These are phyloP conservation scores for Pseudophaeomoniella oleicola DNA, from an alignment of 2,329 filamentous ascomycete genomes.

Conservation along the genomic window DNA sequence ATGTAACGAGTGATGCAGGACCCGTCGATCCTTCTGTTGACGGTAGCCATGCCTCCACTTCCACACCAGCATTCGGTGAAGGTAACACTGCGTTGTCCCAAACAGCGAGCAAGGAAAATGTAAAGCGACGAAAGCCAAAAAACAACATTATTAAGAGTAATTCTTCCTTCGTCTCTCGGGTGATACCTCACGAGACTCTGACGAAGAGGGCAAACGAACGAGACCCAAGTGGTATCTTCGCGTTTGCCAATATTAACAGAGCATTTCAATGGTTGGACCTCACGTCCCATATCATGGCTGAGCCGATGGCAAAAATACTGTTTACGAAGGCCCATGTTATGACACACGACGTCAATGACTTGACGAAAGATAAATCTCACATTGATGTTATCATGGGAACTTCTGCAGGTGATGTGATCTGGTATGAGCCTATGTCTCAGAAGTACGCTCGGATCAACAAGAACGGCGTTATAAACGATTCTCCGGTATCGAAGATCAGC, in stretches of 20 bases:
- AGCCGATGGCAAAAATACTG: conserved; percentile 87
- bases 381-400: conserved; percentile 92
- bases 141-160: conserved; percentile 98
- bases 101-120: conserved; percentile 46
- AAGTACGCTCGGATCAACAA: conserved; percentile 94
- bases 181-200: conserved; percentile 75
- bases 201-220: conserved; percentile 69
- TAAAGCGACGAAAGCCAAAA: conserved; percentile 83
- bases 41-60: conserved; percentile 19
- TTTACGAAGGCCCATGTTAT: conserved; percentile 94
- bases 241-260: conserved; percentile 89
- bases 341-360: conserved; percentile 78
- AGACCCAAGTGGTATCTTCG: conserved; percentile 64
- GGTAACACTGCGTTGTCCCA: conserved; percentile 61
- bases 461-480: conserved; percentile 80
- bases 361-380: conserved; percentile 66
- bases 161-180: conserved; percentile 93
- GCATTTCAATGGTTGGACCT: conserved; percentile 94
- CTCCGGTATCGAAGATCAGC: conserved; percentile 70
- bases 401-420: conserved; percentile 91
- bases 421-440: conserved; percentile 95
- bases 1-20: conserved; percentile 42
- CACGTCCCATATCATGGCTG: conserved; percentile 54
- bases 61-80: conserved; percentile 62
- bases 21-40: conserved; percentile 26